Evolutionary conservation across 306 rosid species (phyloP).

Genomic region (Urtica urens): DNA sequence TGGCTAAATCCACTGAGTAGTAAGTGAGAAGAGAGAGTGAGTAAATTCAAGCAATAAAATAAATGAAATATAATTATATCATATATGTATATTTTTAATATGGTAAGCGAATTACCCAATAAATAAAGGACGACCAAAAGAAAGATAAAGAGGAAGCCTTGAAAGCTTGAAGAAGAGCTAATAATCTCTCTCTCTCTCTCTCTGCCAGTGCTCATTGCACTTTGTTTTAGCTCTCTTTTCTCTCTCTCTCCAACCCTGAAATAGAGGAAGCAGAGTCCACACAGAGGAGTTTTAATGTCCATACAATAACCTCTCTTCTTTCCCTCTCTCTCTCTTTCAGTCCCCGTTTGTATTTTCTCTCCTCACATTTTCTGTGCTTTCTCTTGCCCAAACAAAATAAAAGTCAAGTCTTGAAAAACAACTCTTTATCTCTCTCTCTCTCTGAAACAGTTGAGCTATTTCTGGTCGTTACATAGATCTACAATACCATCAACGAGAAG

Average conservation of each 20-base stretch:
- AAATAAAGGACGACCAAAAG: conserved; percentile 33
- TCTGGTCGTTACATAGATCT: conserved; percentile 35
- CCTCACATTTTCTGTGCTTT: conserved; percentile 5
- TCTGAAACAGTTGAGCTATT: conserved; percentile 7
- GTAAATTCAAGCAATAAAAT: background rate
- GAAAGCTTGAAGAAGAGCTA: conserved; percentile 2
- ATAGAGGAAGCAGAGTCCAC: conserved; percentile 28
- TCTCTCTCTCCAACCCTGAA: conserved; percentile 31
- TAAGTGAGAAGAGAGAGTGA: conserved; percentile 16
- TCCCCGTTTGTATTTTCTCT: conserved; percentile 13
- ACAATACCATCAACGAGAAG: background rate
- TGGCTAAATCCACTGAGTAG: background rate
- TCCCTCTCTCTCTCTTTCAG: conserved; percentile 19
- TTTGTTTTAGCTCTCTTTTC: conserved; percentile 1
- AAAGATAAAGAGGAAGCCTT: conserved; percentile 12
- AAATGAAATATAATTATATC: background rate
- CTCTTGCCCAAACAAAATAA: too few species aligned
- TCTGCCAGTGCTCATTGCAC: conserved; percentile 11
- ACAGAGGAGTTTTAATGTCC: conserved; percentile 22
- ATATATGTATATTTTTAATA: too few species aligned
- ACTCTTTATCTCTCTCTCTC: conserved; percentile 10
- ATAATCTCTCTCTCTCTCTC: conserved; percentile 8
- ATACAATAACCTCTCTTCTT: conserved; percentile 18
- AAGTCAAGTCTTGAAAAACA: too few species aligned
- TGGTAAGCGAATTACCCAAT: conserved; percentile 16